These are phyloP conservation scores for Orbilia oligospora DNA, from an alignment of 2,329 filamentous ascomycete genomes.

Conservation along the genomic window DNA sequence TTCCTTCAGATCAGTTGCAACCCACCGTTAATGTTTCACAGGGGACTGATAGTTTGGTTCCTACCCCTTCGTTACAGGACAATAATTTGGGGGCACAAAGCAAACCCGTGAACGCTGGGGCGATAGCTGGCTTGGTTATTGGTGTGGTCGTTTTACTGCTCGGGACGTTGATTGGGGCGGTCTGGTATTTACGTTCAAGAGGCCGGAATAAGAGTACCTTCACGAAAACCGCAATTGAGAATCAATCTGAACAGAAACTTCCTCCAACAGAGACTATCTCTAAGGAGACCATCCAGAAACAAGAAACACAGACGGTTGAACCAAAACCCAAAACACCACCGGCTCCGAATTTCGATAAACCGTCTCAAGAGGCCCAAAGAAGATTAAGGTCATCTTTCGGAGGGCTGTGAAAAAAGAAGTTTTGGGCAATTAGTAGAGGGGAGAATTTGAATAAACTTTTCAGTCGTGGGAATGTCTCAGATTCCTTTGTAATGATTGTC, in stretches of 20 bases:
- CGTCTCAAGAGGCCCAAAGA: not conserved
- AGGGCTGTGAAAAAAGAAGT: not conserved
- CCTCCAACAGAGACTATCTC: not conserved
- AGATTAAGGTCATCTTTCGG: conserved; percentile 1
- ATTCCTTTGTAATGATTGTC: too few species aligned
- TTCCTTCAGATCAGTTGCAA: not conserved
- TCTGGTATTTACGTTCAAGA: conserved; percentile 16
- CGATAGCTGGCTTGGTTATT: conserved; percentile 13
- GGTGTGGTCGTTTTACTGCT: not conserved
- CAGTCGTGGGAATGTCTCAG: too few species aligned
- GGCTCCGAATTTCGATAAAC: not conserved
- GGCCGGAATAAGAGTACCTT: not conserved
- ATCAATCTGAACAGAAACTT: not conserved
- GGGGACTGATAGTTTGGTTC: too few species aligned
- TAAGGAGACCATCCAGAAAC: not conserved
- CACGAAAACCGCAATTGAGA: not conserved
- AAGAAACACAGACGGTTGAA: conserved; percentile 17
- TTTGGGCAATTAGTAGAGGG: too few species aligned
- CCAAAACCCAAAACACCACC: not conserved
- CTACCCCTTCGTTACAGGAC: not conserved
- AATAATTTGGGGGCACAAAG: too few species aligned
- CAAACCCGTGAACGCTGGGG: not conserved
- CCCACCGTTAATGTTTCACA: not conserved
- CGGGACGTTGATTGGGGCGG: not conserved
- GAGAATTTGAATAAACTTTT: too few species aligned